These are phyloP conservation scores for Rutstroemia sp. DNA, from an alignment of 2,329 filamentous ascomycete species.

Conservation along the genomic window DNA sequence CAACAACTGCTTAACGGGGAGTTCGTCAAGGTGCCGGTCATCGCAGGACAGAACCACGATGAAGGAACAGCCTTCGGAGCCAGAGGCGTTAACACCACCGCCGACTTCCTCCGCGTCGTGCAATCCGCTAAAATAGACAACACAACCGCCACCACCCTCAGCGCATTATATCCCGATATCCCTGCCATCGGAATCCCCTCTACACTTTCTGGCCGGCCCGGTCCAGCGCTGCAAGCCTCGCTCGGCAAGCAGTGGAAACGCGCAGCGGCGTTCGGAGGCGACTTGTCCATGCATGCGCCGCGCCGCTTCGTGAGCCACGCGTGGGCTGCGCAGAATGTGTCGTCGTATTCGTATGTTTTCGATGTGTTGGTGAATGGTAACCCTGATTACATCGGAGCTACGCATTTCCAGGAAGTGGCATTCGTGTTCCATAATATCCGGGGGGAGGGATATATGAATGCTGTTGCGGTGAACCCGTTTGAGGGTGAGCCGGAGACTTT, in stretches of 20 bases:
- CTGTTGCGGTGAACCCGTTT: conserved; percentile 15
- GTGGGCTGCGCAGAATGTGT: conserved; percentile 41
- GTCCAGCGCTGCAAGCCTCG: conserved; percentile 1
- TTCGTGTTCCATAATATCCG: conserved; percentile 30
- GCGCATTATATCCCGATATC: conserved; percentile 39
- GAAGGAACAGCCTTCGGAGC: conserved; percentile 53
- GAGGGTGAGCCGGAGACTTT: conserved; percentile 13
- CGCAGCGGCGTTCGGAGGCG: conserved; percentile 44
- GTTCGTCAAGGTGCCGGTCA: conserved; percentile 56
- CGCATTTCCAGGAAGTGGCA: conserved; percentile 43
- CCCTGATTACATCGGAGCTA: conserved; percentile 35
- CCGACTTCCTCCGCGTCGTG: conserved; percentile 34
- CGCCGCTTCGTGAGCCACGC: conserved; percentile 44
- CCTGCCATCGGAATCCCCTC: conserved; percentile 42
- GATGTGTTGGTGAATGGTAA: conserved; percentile 44
- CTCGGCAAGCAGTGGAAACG: conserved; percentile 6
- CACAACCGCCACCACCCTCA: not conserved
- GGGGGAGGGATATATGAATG: conserved; percentile 21
- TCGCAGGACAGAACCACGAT: conserved; percentile 57
- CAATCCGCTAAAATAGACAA: not conserved
- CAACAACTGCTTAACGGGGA: conserved; percentile 46
- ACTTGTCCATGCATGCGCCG: conserved; percentile 47
- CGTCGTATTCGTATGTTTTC: conserved; percentile 55
- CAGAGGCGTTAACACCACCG: conserved; percentile 45
- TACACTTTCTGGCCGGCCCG: conserved; percentile 13